Base-by-base conservation (phyloP, 257 asterid genomes). In the Ophiorrhiza pumila region DNA sequence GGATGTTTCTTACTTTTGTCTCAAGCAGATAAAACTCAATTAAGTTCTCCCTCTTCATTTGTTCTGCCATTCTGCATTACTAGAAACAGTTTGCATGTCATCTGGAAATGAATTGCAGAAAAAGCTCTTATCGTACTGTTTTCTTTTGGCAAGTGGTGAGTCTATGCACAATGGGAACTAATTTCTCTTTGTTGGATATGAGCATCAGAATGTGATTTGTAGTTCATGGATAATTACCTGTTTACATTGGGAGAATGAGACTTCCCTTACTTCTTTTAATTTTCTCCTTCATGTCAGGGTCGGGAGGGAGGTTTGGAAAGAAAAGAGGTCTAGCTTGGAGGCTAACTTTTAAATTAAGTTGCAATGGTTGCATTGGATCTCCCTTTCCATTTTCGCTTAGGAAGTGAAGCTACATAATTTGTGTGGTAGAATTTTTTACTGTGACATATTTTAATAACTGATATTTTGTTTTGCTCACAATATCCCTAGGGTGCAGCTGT, bases 401-500 rank as follows among this genome's bases (percentile, higher is more conserved):
- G 63, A 9, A 43, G 7, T 15, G 5, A 9, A 14, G 71, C 59
- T 67, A 46, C 25, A 31, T 11, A 14, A 45, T 10, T 45, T 18
- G 11, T 45, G 50, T 45, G 18, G 35, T 4, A 2, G 37, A 18
- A 4, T 60, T 32, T 17, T 49, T 62, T 61, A 31, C 17, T 49
- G 7, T 13, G 11, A 47, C 1, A 20, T 12, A 22, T 29, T n/a
- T 47, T 45, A 47, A 29, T 68, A 32, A 43, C 46, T 66, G 39
- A 15, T 71, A 13, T 61, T 20, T 43, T 34, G 65, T 13, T 37
- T 37, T 59, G 34, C 42, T 65, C 61, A 42, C 59, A 20, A 42
- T 66, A 64, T 80, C 78, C 83, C 22, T 39, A 93, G 98, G 98
- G 96, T 49, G 85, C 82, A 1, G 86, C 93, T 27, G 71, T 89